These are phyloP conservation scores for Tricholomella constricta DNA, from an alignment of 768 basidiomycete species.

Conservation along the genomic window DNA sequence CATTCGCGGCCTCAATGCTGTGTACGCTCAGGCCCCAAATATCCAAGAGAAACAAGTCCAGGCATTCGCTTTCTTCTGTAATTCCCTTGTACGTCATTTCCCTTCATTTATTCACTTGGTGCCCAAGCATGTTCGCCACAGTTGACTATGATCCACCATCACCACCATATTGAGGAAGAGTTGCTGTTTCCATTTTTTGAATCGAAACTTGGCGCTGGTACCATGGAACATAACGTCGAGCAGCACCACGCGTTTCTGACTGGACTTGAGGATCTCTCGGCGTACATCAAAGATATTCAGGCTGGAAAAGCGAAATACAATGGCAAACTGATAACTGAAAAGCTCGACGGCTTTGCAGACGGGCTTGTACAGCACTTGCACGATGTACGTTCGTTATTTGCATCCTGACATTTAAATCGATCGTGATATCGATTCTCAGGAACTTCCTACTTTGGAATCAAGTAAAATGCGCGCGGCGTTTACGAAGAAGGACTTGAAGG, in stretches of 20 bases:
- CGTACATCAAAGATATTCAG: constrained; percentile 54
- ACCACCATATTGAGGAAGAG: constrained; percentile 32
- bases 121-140: not conserved
- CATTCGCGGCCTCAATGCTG: constrained; percentile 30
- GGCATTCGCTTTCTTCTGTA: constrained; percentile 28
- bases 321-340: constrained; percentile 19
- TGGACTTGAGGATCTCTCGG: constrained; percentile 23
- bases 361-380: constrained; percentile 27
- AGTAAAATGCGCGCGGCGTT: constrained; percentile 24
- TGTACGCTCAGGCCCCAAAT: constrained; percentile 24
- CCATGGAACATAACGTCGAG: constrained; percentile 26
- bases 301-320: constrained; percentile 60
- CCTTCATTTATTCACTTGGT: not conserved
- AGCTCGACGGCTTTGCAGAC: constrained; percentile 29
- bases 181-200: constrained; percentile 27
- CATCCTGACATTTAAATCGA: not conserved
- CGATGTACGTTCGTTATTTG: constrained; percentile 18
- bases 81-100: constrained; percentile 21
- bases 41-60: constrained; percentile 25
- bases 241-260: constrained; percentile 30
- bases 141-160: constrained; percentile 29
- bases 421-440: constrained; percentile 15
- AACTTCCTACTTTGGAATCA: constrained; percentile 27
- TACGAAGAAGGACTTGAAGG: constrained; percentile 26
- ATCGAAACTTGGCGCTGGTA: constrained; percentile 24